Evolutionary conservation across 805 yeast species (phyloP), one percentile per base, ranked within the genome.

Genomic region (Yamadazyma laniorum): DNA sequence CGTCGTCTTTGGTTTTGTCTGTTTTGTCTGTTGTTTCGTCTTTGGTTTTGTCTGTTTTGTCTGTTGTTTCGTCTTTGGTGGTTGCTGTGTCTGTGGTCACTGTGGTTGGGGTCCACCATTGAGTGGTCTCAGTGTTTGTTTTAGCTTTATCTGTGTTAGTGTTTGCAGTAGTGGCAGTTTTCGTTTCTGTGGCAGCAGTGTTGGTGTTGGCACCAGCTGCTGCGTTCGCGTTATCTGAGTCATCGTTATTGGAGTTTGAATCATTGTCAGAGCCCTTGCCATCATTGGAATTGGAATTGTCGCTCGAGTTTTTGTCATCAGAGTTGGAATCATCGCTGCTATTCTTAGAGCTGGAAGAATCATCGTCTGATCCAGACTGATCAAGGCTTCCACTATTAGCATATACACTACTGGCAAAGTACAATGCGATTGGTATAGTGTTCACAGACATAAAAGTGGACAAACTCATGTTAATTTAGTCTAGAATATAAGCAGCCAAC

Each of bases 81-180:
- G 54, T 45, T 12, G 34, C 39, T 9, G 46, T 45, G 11, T 32
- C 36, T 2, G 49, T 45, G 7, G 40, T 39, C 3, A 32, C 35
- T 4, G 47, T 43, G 14, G 48, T 43, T 14, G 50, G 50, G 6
- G 50, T 43, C 49, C 49, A 45, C 49, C 49, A 45, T 26, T 26
- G 31, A 12, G 51, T 40, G 11, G 42, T 43, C 14, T 23, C 30
- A 9, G 40, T 36, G 16, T 22, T 37, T 18, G 42, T 29, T 18
- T 30, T 31, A 15, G 33, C 26, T 23, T 43, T 34, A 7, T 45
- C 35, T 17, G 51, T 32, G n/a, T 36, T 36, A 4, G 30, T 18
- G 18, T 33, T 29, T 6, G 48, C 25, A 16, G 39, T 37, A 9
- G 45, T 37, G 13, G 34, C 29, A 14, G 38, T 36, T 12, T 39